These are phyloP conservation scores for Nicotiana undulata DNA, from an alignment of 257 asterid species.

Conservation along the genomic window DNA sequence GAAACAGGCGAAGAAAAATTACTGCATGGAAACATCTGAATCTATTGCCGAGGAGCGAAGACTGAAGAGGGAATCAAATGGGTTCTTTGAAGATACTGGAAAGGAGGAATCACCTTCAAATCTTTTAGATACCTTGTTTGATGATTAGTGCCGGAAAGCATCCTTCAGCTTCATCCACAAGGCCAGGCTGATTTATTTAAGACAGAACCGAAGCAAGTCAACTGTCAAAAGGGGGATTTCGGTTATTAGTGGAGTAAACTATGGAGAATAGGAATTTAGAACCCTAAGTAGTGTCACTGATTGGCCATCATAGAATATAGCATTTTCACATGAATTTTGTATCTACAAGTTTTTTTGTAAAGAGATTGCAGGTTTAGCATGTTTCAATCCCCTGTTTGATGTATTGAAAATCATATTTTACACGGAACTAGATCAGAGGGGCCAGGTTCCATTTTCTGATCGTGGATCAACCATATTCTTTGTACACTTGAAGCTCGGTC, in stretches of 20 bases:
- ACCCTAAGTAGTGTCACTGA: not conserved
- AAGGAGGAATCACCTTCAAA: constrained; percentile 55
- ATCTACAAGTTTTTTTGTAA: not conserved
- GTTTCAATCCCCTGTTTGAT: not conserved
- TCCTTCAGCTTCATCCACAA: not conserved
- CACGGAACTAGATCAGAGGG: not conserved
- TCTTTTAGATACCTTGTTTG: constrained; percentile 66
- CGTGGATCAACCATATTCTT: not conserved
- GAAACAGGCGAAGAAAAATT: constrained; percentile 41
- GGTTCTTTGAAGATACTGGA: constrained; percentile 44
- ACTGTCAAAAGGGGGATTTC: not conserved
- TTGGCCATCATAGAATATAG: not conserved
- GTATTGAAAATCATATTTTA: not conserved
- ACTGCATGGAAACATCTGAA: constrained; percentile 62
- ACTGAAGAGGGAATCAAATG: constrained; percentile 58
- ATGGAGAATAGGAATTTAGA: not conserved
- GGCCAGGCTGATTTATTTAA: not conserved
- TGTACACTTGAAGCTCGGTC: not conserved
- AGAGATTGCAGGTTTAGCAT: not conserved
- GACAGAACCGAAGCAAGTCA: not conserved
- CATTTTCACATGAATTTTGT: not conserved
- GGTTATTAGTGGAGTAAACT: not conserved
- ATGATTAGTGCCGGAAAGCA: constrained; percentile 20
- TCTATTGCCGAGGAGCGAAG: constrained; percentile 71
- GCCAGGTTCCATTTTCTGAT: not conserved